phyloP scores from a whole-genome alignment of 169 alveolate genomes.

The Eimeria sp. region DNA sequence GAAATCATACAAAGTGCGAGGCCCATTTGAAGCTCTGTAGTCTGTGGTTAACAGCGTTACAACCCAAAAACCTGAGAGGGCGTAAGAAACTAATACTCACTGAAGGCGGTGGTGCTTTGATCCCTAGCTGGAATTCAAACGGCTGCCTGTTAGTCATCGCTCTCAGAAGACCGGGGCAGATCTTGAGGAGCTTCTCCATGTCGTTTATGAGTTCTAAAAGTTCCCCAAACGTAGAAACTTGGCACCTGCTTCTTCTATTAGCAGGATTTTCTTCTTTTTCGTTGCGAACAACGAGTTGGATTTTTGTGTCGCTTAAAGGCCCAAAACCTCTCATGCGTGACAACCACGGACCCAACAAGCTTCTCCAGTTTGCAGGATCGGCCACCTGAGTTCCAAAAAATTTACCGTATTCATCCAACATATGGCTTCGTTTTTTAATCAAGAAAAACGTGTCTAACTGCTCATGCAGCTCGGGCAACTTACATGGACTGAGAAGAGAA shows the following conservation, averaged over 20 bases:
- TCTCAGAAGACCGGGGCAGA: conserved; percentile 54
- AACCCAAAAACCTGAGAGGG: neutral
- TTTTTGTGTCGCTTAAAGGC: conserved; percentile 44
- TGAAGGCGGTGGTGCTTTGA: conserved; percentile 29
- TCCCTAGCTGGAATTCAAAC: conserved; percentile 39
- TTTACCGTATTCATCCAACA: neutral
- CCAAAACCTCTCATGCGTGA: conserved; percentile 52
- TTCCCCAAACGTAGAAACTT: conserved; percentile 27
- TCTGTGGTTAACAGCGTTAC: neutral
- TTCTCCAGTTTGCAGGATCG: conserved; percentile 31
- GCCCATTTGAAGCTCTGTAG: neutral
- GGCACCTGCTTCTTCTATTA: conserved; percentile 37
- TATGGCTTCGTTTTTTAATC: neutral
- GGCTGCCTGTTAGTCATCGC: conserved; percentile 29
- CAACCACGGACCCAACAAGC: conserved; percentile 59
- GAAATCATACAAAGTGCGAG: neutral
- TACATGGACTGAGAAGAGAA: conserved; percentile 61
- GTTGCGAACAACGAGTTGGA: conserved; percentile 59
- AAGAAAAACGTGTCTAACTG: neutral
- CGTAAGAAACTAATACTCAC: neutral
- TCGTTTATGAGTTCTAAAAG: conserved; percentile 34
- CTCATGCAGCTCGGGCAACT: neutral
- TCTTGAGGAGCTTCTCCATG: conserved; percentile 27
- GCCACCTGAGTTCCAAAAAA: conserved; percentile 21
- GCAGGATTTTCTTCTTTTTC: neutral